These are phyloP conservation scores for Penicillium sp. DNA, from an alignment of 2,329 filamentous ascomycete species.

Conservation along the genomic window DNA sequence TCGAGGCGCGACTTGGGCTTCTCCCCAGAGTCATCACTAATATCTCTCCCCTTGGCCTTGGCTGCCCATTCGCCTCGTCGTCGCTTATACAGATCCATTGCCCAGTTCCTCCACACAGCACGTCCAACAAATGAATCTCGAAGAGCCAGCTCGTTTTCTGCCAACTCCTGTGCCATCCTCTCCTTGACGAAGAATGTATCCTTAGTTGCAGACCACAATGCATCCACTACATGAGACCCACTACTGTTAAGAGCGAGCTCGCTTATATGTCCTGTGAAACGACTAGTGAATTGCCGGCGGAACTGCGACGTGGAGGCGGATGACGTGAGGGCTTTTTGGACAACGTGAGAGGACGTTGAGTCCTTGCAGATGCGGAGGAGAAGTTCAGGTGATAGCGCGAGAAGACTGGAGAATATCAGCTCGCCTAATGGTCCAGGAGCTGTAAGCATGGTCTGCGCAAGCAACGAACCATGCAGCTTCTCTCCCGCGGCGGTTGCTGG, in stretches of 20 bases:
- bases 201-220: conserved; percentile 67
- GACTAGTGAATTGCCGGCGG: conserved; percentile 66
- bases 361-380: conserved; percentile 70
- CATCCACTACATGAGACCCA: conserved; percentile 71
- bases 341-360: conserved; percentile 62
- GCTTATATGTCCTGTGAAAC: conserved; percentile 65
- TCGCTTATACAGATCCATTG: conserved; percentile 72
- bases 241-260: conserved; percentile 65
- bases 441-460: conserved; percentile 78
- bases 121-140: conserved; percentile 69
- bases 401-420: conserved; percentile 74
- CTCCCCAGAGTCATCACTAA: conserved; percentile 28
- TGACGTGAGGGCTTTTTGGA: conserved; percentile 66
- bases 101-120: conserved; percentile 76
- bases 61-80: conserved; percentile 67
- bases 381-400: conserved; percentile 61
- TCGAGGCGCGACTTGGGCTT: conserved; percentile 59
- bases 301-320: conserved; percentile 59
- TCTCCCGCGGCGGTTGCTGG: conserved; percentile 47
- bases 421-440: conserved; percentile 71
- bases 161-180: conserved; percentile 67
- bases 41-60: conserved; percentile 59
- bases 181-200: conserved; percentile 71
- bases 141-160: conserved; percentile 62
- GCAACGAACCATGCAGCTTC: conserved; percentile 80